Evolutionary conservation across 352 stramenopile genomes (phyloP).

Genomic region (Phytophthora hibernalis): DNA sequence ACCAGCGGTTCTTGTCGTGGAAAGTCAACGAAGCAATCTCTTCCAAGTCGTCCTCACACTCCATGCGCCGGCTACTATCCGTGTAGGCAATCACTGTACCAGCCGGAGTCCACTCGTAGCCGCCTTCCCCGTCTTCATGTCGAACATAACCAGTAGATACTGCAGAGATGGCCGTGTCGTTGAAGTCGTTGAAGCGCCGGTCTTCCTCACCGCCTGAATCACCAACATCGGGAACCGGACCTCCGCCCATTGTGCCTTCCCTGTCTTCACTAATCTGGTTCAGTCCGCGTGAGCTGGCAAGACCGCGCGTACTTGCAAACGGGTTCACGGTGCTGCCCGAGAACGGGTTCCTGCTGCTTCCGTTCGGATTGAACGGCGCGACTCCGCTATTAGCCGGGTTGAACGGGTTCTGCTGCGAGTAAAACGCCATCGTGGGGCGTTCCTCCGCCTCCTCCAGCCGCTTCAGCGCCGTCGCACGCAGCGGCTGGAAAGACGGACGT

Average conservation of each 20-base stretch:
- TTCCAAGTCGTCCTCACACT: constrained; percentile 87
- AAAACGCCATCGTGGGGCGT: constrained; percentile 73
- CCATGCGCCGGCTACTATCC: constrained; percentile 56
- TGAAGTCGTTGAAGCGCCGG: constrained; percentile 56
- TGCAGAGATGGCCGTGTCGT: constrained; percentile 72
- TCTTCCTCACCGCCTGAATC: constrained; percentile 16
- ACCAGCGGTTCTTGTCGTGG: constrained; percentile 87
- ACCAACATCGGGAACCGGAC: constrained; percentile 17
- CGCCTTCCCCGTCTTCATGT: constrained; percentile 67
- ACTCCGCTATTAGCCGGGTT: constrained; percentile 48
- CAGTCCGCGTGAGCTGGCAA: constrained; percentile 42
- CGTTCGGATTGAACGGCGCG: constrained; percentile 28
- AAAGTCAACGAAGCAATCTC: constrained; percentile 86
- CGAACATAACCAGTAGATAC: constrained; percentile 86
- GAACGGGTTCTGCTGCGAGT: constrained; percentile 73
- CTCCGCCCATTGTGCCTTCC: constrained; percentile 42
- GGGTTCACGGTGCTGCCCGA: constrained; percentile 23
- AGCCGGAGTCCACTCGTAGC: constrained; percentile 76
- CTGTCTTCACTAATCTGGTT: constrained; percentile 61
- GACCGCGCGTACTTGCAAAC: constrained; percentile 28
- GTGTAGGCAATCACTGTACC: constrained; percentile 50
- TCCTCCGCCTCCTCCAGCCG: constrained; percentile 82
- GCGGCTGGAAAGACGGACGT: constrained; percentile 68
- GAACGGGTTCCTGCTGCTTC: constrained; percentile 22
- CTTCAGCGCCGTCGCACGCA: constrained; percentile 80